These are phyloP conservation scores for Olyra latifolia DNA, from an alignment of 176 grass and related monocot genomes.

Conservation along the genomic window DNA sequence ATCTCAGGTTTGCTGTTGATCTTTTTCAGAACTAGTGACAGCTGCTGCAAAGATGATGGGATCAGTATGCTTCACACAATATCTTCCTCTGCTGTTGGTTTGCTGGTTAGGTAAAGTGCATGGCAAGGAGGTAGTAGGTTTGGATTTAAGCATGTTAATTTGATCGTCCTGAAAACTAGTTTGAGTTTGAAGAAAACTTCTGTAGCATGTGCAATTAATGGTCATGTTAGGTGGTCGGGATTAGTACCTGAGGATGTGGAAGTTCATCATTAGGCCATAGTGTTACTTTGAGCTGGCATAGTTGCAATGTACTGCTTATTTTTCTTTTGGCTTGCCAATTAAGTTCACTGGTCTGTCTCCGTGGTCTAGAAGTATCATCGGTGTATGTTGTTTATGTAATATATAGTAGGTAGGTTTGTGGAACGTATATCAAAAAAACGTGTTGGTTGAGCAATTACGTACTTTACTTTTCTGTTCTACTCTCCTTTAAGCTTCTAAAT, in stretches of 20 bases:
- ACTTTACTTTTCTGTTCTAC: not conserved
- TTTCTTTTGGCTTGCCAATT: slow-evolving; percentile 26
- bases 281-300: slow-evolving; percentile 38
- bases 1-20: not conserved
- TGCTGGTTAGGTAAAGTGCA: slow-evolving; percentile 18
- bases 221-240: slow-evolving; percentile 20
- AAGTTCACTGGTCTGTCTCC: not conserved
- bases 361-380: not conserved
- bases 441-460: slow-evolving; percentile 1
- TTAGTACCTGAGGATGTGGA: slow-evolving; percentile 11
- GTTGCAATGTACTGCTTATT: slow-evolving; percentile 27
- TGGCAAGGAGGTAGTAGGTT: slow-evolving; percentile 5
- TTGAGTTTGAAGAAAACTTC: slow-evolving; percentile 35
- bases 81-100: slow-evolving; percentile 1
- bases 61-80: not conserved
- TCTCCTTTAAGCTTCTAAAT: not conserved
- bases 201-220: slow-evolving; percentile 30
- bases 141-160: slow-evolving; percentile 21
- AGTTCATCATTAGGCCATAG: slow-evolving; percentile 16
- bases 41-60: slow-evolving; percentile 10
- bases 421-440: not conserved
- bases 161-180: slow-evolving; percentile 31
- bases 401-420: slow-evolving; percentile 19
- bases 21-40: slow-evolving; percentile 2
- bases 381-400: slow-evolving; percentile 26